Evolutionary conservation across 257 asterid species (phyloP), one percentile per base, ranked within the genome.

Genomic region (Solanum lycopersicoides): DNA sequence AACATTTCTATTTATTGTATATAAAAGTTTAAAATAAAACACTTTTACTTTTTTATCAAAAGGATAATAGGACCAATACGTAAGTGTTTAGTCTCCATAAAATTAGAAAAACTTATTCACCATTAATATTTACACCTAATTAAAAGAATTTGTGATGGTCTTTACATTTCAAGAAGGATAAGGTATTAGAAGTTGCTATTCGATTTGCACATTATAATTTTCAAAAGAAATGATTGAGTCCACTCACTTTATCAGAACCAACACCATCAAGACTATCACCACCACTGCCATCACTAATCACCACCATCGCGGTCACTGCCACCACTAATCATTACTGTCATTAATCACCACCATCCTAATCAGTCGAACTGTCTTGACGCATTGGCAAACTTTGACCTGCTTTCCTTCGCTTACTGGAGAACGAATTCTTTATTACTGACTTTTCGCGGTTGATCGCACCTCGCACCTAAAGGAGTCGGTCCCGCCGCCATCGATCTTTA

Each of bases 261-360:
- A 0, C 2, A 12, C 11, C 6, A 30, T 69, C 12, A 69, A 3
- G n/a, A n/a, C n/a, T n/a, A n/a, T n/a, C n/a, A n/a, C n/a, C n/a
- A n/a, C n/a, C n/a, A n/a, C n/a, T n/a, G n/a, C n/a, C 9, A 1
- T 34, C 32, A 63, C 5, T 15, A 65, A 66, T 66, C 5, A 25
- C 20, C 37, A 12, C 37, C 20, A 66, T 6, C 10, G 4, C 1
- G 3, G 18, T 28, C 12, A 68, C 37, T 2, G 1, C 21, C 21
- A 3, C 11, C 21, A 13, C 11, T 15, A 28, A 28, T 28, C 39
- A 28, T 28, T 10, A 28, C 39, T 63, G 3, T 11, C 71, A 63
- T 63, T 7, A 63, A 63, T 63, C 14, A 10, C 16, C 14, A n/a
- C 15, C 71, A 63, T n/a, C 32, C 12, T 23, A 9, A 10, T n/a